These are phyloP conservation scores for Lactarius deliciosus DNA, from an alignment of 768 basidiomycete genomes.

Conservation along the genomic window DNA sequence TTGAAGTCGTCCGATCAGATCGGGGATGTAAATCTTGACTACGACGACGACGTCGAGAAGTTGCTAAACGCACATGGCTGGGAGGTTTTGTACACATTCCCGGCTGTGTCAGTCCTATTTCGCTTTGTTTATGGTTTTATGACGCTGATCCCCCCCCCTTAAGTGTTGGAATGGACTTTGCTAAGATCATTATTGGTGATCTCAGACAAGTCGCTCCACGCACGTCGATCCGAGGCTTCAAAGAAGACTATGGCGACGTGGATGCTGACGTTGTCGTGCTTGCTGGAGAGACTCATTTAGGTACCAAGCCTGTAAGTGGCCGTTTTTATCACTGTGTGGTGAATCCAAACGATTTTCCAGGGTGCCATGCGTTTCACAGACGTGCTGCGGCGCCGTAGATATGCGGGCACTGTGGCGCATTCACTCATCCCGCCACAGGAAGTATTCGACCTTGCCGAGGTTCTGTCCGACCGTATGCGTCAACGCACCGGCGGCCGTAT, in stretches of 20 bases:
- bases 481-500: conserved; percentile 36
- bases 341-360: conserved; percentile 8
- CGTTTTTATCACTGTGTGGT: conserved; percentile 17
- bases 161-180: conserved; percentile 45
- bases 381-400: background rate
- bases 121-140: background rate
- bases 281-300: conserved; percentile 42
- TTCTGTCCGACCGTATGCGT: conserved; percentile 39
- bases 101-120: conserved; percentile 39
- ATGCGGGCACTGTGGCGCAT: conserved; percentile 20
- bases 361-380: conserved; percentile 29
- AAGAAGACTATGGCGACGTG: conserved; percentile 40
- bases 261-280: conserved; percentile 42
- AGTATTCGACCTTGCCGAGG: conserved; percentile 35
- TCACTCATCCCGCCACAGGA: conserved; percentile 12
- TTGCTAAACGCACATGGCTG: conserved; percentile 42
- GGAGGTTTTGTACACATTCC: conserved; percentile 42
- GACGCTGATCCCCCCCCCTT: background rate
- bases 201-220: conserved; percentile 40
- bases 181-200: conserved; percentile 44
- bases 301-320: conserved; percentile 41
- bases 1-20: background rate
- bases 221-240: conserved; percentile 41
- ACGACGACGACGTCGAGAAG: conserved; percentile 36
- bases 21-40: conserved; percentile 25